Percentiles rank a stretch among this genome's conserved stretches.
Conservation (phyloP, 208 protist genomes). For the Leishmania mexicana region DNA sequence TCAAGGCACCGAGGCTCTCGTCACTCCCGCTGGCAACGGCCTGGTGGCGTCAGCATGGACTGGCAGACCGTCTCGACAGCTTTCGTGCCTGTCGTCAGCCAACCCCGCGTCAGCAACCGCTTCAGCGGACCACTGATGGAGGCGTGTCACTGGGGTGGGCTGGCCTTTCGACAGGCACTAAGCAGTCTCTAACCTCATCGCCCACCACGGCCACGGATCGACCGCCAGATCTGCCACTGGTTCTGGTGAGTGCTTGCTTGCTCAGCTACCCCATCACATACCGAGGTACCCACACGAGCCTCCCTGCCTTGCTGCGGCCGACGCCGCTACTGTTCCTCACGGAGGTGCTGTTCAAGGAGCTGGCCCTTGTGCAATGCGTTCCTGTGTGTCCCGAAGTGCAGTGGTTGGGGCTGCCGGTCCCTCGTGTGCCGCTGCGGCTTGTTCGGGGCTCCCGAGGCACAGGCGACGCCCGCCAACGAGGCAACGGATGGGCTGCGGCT, state of each 20-base stretch:
- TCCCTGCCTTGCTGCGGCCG: constrained; percentile 1
- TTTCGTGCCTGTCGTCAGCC: constrained; percentile 27
- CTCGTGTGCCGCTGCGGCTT: constrained; percentile 63
- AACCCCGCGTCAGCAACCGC: constrained; percentile 6
- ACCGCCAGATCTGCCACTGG: constrained; percentile 24
- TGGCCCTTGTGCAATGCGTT: constrained; percentile 43
- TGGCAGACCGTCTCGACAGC: constrained; percentile 7
- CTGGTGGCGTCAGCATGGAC: constrained; percentile 27
- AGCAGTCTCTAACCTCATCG: background rate
- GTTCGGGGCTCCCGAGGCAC: background rate
- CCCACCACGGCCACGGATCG: background rate
- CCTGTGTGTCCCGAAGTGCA: constrained; percentile 84
- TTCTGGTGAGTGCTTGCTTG: constrained; percentile 80
- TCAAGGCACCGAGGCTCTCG: background rate
- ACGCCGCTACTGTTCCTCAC: constrained; percentile 48
- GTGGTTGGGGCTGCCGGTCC: constrained; percentile 56
- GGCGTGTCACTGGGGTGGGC: background rate
- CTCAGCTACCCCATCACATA: constrained; percentile 63
- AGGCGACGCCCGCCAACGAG: background rate
- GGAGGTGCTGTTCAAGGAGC: constrained; percentile 40
- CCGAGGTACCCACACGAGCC: constrained; percentile 22
- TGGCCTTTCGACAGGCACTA: background rate
- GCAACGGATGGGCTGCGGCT: constrained; percentile 3
- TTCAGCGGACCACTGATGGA: background rate
- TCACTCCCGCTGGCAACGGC: constrained; percentile 6